Evolutionary conservation across 2,329 filamentous ascomycete species (phyloP), one percentile per base, ranked within the genome.

Genomic region (Arthroderma sp.): DNA sequence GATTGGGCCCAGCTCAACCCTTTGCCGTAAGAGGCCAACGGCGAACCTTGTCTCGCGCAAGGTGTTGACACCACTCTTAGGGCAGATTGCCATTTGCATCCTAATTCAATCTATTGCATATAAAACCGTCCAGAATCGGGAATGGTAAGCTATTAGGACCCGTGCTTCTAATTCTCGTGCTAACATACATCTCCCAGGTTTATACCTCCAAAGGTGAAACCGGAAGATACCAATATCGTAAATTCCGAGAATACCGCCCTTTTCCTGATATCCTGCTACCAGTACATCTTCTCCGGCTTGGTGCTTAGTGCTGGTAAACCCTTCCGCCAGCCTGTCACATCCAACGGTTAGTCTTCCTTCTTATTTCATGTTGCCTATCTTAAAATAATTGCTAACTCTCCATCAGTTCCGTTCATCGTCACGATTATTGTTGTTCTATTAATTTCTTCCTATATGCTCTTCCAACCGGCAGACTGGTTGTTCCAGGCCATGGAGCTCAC

Each of bases 161-260:
- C 5, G n/a, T 6, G 4, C 7, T 15, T 30, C n/a, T 30, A 4
- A 3, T 28, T 9, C 6, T 15, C 27, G 28, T 37, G 29, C 3
- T 4, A 36, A 11, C 30, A 28, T 11, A 29, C 34, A 36, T 28
- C 6, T 38, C 32, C 5, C 40, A 79, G 76, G 77, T 94, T 85
- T 59, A 78, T 82, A 43, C 85, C 88, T 10, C 91, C 91, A 0
- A 72, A 80, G 45, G 61, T 94, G 28, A 76, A 87, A 57, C 77
- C 75, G 28, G 75, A 94, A 29, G 82, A 91, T 57, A 82, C 83
- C 27, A 94, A 91, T 58, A 82, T 88, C 43, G 74, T 82, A 55
- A 96, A 96, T 62, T 94, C 86, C 6, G 84, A 96, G 56, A 96
- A 98, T 57, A 94, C 89, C 0, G 80, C 83, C 0, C 69, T 98